phyloP scores from a whole-genome alignment of 306 rosid species.

The Carpinus fangiana region DNA sequence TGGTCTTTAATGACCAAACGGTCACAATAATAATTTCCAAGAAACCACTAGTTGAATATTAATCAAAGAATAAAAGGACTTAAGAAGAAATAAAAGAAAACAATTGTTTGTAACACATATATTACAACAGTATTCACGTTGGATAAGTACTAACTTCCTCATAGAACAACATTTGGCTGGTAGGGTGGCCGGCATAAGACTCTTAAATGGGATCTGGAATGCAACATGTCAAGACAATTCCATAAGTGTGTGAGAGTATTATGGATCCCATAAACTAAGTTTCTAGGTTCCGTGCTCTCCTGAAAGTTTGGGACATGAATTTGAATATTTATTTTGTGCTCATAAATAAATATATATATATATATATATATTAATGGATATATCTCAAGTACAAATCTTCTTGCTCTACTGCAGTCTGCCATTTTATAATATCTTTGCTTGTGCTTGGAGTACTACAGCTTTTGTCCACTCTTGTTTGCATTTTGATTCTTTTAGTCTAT shows the following conservation, averaged over 20 bases:
- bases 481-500: neutral
- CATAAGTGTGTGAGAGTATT: neutral
- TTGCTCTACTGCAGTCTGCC: neutral
- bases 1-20: too few species aligned
- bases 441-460: neutral
- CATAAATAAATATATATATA: too few species aligned
- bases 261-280: neutral
- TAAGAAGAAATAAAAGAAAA: too few species aligned
- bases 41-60: too few species aligned
- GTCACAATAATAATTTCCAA: too few species aligned
- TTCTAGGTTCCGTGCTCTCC: conserved; percentile 4
- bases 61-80: too few species aligned
- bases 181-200: neutral
- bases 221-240: neutral
- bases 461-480: neutral
- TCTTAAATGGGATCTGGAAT: neutral
- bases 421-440: neutral
- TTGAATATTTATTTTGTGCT: neutral
- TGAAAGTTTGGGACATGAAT: neutral
- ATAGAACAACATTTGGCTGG: neutral
- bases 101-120: too few species aligned
- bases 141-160: neutral
- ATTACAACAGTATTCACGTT: neutral
- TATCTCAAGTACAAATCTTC: neutral
- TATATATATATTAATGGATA: neutral